These are phyloP conservation scores for Trametes sp. DNA, from an alignment of 1,284 basidiomycete genomes.

Conservation along the genomic window DNA sequence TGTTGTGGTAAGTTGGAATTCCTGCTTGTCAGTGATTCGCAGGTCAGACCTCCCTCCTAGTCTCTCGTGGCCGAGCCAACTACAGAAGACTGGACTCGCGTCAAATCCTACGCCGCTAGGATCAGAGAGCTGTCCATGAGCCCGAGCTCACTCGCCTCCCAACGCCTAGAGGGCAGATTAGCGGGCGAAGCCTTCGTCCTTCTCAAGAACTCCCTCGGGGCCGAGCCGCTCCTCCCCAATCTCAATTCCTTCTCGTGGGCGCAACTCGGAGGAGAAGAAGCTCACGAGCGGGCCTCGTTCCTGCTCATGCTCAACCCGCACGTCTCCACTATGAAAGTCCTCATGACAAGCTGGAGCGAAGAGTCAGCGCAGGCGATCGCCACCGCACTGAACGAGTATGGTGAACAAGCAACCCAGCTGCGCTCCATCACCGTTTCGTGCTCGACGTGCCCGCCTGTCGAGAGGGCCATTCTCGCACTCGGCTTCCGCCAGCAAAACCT, in stretches of 20 bases:
- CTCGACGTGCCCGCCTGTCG: conserved; percentile 1
- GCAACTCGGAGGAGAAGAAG: not conserved
- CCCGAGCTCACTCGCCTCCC: not conserved
- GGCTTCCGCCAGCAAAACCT: conserved; percentile 18
- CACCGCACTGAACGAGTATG: conserved; percentile 13
- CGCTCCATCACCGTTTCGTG: conserved; percentile 17
- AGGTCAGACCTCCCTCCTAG: not conserved
- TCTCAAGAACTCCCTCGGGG: conserved; percentile 5
- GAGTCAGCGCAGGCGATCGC: conserved; percentile 15
- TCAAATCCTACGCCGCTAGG: conserved; percentile 27
- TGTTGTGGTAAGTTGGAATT: conserved; percentile 16
- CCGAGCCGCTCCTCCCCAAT: conserved; percentile 24
- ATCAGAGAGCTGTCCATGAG: conserved; percentile 8
- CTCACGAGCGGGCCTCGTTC: conserved; percentile 15
- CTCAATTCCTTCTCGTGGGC: conserved; percentile 26
- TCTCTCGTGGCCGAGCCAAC: conserved; percentile 14
- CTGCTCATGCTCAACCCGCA: conserved; percentile 24
- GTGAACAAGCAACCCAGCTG: conserved; percentile 14
- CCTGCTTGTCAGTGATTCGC: not conserved
- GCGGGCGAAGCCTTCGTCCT: conserved; percentile 5
- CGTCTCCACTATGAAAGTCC: conserved; percentile 17
- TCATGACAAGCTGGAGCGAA: not conserved
- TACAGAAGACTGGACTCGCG: conserved; percentile 23
- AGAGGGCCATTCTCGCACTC: conserved; percentile 18
- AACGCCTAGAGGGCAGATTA: not conserved